Base-by-base conservation (phyloP, 768 basidiomycete species). In the Sporobolomyces pararoseus region DNA sequence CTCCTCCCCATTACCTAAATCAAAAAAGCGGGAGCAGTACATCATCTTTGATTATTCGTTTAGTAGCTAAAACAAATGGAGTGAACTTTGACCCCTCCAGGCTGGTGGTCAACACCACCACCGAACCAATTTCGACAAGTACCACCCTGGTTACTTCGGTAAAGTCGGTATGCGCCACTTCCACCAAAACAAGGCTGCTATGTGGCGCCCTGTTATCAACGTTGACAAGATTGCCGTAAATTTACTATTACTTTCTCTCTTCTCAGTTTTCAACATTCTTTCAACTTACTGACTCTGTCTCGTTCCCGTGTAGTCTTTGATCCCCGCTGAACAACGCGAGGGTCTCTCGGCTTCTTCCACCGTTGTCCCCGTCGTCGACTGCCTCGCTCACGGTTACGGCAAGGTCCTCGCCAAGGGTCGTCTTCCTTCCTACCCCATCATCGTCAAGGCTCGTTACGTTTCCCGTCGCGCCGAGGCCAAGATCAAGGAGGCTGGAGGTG, bases 71-170 rank as follows among this genome's bases (percentile, higher is more conserved):
- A n/a, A n/a, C n/a, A 54, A 54, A 54, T 54, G 55, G 55, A 39
- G 55, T 39, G 39, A 58, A 39, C 55, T 58, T 39, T 58, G 55
- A 58, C 55, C 55, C 37, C 55, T 58, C 55, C 65, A 76, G 75
- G 91, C 92, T 84, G 96, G 96, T 91, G 96, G 96, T 87, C 85
- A 87, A 83, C 95, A 98, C 84, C 96, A 99, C 85, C 96, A 99
- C 88, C 84, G 77, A 47, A 78, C 73, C 71, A 77, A 77, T 69
- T 79, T 78, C 65, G 78, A 76, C 57, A 78, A 82, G 84, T 97
- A 92, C 89, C 94, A 97, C 83, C 93, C 93, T 81, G 94, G 94
- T 90, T 97, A 97, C 91, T 98, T 95, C 81, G 71, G 73, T 52
- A 74, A 73, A 66, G 78, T 79, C 81, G 96, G 96, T 91, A 99